phyloP scores from a whole-genome alignment of 2,329 filamentous ascomycete species.

The Fusarium phyllophilum region DNA sequence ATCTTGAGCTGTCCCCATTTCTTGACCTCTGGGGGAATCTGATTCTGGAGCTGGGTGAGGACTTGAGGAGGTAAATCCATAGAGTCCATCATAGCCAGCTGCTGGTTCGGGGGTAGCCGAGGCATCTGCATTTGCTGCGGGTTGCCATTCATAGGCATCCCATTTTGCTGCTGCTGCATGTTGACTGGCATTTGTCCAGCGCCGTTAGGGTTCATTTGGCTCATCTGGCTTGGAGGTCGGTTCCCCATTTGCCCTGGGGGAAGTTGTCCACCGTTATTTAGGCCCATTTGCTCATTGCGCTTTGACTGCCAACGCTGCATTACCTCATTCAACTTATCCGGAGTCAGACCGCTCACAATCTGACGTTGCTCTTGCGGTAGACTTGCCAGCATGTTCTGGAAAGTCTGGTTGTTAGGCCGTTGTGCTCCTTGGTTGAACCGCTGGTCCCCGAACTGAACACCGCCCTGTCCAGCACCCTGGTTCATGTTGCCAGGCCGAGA shows the following conservation, averaged over 20 bases:
- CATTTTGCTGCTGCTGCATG: constrained; percentile 48
- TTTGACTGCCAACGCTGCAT: constrained; percentile 60
- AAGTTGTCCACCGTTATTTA: constrained; percentile 48
- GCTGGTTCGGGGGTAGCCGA: constrained; percentile 45
- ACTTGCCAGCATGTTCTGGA: constrained; percentile 55
- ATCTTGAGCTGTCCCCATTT: constrained; percentile 61
- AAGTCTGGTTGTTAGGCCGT: constrained; percentile 55
- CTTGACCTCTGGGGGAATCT: constrained; percentile 56
- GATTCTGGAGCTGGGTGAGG: constrained; percentile 41
- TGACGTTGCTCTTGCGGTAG: constrained; percentile 60
- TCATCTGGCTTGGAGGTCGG: constrained; percentile 45
- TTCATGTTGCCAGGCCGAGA: constrained; percentile 57
- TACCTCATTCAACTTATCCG: constrained; percentile 63
- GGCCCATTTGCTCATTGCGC: constrained; percentile 49
- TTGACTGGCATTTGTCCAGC: constrained; percentile 44
- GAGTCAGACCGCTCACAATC: constrained; percentile 55
- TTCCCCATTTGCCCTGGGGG: constrained; percentile 48
- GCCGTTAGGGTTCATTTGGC: constrained; percentile 48
- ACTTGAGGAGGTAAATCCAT: constrained; percentile 58
- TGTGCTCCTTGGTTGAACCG: constrained; percentile 65
- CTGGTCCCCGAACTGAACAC: constrained; percentile 60
- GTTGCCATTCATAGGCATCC: constrained; percentile 40
- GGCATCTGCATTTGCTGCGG: constrained; percentile 45
- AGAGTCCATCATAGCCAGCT: constrained; percentile 56
- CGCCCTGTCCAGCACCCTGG: constrained; percentile 57